Evolutionary conservation across 2,329 filamentous ascomycete species (phyloP).

Genomic region (Bipolaris sorokiniana): DNA sequence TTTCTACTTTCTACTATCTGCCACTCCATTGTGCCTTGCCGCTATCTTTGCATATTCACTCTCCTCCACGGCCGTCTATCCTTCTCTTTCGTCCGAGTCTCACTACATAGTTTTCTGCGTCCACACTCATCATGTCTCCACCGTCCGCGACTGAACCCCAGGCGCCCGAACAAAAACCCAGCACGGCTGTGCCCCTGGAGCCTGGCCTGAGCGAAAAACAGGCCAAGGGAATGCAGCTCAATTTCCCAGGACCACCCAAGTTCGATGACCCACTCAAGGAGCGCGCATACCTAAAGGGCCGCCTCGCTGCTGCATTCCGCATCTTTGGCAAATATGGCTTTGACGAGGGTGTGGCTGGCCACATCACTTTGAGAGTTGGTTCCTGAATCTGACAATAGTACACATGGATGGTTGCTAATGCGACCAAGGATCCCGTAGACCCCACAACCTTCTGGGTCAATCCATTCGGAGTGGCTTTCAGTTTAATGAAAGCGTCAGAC

Average conservation of each 20-base stretch:
- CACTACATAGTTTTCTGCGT: neutral
- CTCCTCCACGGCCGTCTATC: neutral
- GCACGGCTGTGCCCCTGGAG: slow-evolving; percentile 40
- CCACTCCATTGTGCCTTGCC: neutral
- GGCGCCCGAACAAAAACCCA: slow-evolving; percentile 34
- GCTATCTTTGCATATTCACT: neutral
- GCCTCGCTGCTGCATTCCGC: slow-evolving; percentile 48
- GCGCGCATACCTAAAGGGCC: slow-evolving; percentile 47
- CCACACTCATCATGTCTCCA: slow-evolving; percentile 24
- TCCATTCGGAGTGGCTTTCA: slow-evolving; percentile 68
- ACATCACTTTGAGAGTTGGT: slow-evolving; percentile 64
- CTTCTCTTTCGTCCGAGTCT: neutral
- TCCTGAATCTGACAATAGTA: neutral
- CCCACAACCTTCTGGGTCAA: slow-evolving; percentile 70
- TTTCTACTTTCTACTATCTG: neutral
- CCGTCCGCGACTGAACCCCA: slow-evolving; percentile 42
- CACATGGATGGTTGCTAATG: slow-evolving; percentile 2
- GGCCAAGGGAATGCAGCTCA: slow-evolving; percentile 32
- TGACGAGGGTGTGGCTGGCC: slow-evolving; percentile 61
- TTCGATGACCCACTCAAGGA: slow-evolving; percentile 49
- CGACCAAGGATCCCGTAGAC: slow-evolving; percentile 60
- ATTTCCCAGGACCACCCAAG: slow-evolving; percentile 41
- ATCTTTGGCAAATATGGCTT: slow-evolving; percentile 51
- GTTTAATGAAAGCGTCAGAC: slow-evolving; percentile 67
- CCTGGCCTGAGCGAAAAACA: slow-evolving; percentile 39